Evolutionary conservation across 805 yeast genomes (phyloP).

Genomic region (Yarrowia sp.): DNA sequence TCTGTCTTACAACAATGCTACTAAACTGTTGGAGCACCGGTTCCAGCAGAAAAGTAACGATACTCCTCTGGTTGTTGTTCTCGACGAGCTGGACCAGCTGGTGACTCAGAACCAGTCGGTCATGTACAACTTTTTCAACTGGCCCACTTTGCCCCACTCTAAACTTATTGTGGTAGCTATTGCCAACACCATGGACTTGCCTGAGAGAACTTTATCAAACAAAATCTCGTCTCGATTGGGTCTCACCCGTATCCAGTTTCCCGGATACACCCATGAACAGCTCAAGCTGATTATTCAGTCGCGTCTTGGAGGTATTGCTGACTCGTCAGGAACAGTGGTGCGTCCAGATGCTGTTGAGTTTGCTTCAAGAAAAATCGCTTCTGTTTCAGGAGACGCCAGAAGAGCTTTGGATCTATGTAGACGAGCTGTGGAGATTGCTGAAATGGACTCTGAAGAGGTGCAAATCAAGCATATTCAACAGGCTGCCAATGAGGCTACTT

Average conservation of each 20-base stretch:
- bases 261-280: conserved; percentile 82
- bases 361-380: conserved; percentile 91
- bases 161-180: conserved; percentile 85
- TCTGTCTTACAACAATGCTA: conserved; percentile 62
- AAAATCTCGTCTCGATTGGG: conserved; percentile 92
- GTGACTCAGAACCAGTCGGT: conserved; percentile 79
- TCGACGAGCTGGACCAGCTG: conserved; percentile 93
- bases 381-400: conserved; percentile 97
- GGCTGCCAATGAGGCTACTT: conserved; percentile 76
- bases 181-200: conserved; percentile 96
- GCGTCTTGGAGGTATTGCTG: conserved; percentile 50
- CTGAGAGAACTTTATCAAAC: conserved; percentile 82
- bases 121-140: conserved; percentile 93
- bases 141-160: conserved; percentile 87
- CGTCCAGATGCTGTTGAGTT: conserved; percentile 76
- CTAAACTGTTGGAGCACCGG: conserved; percentile 65
- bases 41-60: conserved; percentile 46
- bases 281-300: conserved; percentile 70
- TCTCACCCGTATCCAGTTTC: conserved; percentile 76
- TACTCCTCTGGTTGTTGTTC: conserved; percentile 66
- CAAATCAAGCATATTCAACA: conserved; percentile 70
- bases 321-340: conserved; percentile 41
- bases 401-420: conserved; percentile 85
- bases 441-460: conserved; percentile 53
- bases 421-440: conserved; percentile 87